Conservation (phyloP, 2,329 filamentous ascomycete species). For the Sphaerostilbella broomeana region DNA sequence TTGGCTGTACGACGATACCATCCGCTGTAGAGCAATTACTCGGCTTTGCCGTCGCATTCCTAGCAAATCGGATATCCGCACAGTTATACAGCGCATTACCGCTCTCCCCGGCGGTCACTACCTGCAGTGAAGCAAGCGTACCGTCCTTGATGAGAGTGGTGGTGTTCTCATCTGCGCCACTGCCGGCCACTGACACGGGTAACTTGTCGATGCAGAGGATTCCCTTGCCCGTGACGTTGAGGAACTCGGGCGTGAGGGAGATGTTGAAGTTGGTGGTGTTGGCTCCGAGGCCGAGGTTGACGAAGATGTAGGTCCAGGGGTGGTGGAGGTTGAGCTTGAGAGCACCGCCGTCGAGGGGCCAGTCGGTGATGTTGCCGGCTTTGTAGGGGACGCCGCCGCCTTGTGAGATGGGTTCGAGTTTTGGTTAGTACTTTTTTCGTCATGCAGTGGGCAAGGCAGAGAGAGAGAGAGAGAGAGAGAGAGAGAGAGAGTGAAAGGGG, state of each 20-base stretch:
- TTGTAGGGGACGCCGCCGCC: slow-evolving; percentile 43
- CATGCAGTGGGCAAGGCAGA: neutral
- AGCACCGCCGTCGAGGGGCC: slow-evolving; percentile 45
- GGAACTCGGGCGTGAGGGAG: slow-evolving; percentile 54
- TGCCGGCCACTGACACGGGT: slow-evolving; percentile 42
- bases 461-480: neutral
- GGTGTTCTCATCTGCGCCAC: too few species aligned
- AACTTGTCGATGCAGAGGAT: slow-evolving; percentile 60
- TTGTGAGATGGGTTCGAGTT: slow-evolving; percentile 21
- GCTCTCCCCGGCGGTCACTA: slow-evolving; percentile 55
- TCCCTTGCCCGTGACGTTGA: slow-evolving; percentile 53
- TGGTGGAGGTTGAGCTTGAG: slow-evolving; percentile 45
- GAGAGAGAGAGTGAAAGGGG: neutral
- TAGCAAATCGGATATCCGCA: slow-evolving; percentile 64
- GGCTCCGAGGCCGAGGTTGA: slow-evolving; percentile 46
- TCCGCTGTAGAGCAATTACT: slow-evolving; percentile 26
- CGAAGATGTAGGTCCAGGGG: slow-evolving; percentile 44
- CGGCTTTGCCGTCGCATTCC: slow-evolving; percentile 40
- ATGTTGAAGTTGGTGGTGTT: slow-evolving; percentile 61
- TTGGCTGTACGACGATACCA: slow-evolving; percentile 36
- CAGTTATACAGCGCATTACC: slow-evolving; percentile 65
- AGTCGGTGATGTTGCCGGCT: slow-evolving; percentile 43
- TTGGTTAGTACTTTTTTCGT: slow-evolving; percentile 1
- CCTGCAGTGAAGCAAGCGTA: slow-evolving; percentile 59
- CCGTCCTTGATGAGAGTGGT: slow-evolving; percentile 56